Conservation (phyloP, 2,329 filamentous ascomycete species). For the Teratosphaeriaceae sp. region DNA sequence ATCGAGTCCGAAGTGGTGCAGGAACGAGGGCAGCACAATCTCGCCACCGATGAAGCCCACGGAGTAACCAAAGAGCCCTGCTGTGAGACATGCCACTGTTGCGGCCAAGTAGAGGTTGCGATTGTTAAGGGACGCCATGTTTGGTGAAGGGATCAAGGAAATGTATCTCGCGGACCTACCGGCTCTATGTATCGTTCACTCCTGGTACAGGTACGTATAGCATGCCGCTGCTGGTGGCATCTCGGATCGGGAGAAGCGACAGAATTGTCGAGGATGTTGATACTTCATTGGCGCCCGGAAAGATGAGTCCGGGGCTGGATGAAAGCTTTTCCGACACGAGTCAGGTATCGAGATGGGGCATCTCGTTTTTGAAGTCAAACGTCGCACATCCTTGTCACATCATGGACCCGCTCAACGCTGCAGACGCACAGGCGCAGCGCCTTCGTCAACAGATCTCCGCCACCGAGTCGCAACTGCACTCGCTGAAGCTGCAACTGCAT, state of each 20-base stretch:
- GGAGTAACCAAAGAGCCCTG: constrained; percentile 18
- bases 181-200: not conserved
- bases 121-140: not conserved
- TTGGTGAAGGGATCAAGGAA: not conserved
- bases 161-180: not conserved
- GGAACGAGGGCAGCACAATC: constrained; percentile 21
- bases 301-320: too few species aligned
- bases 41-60: constrained; percentile 23
- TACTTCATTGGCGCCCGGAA: too few species aligned
- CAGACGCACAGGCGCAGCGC: not conserved
- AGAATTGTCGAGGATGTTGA: too few species aligned
- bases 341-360: too few species aligned
- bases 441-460: not conserved
- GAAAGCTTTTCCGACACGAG: too few species aligned
- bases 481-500: constrained; percentile 35
- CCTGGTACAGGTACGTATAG: too few species aligned
- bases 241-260: too few species aligned
- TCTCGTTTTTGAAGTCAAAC: too few species aligned
- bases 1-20: constrained; percentile 16
- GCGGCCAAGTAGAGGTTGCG: constrained; percentile 17
- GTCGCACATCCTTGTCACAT: too few species aligned
- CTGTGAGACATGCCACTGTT: constrained; percentile 15
- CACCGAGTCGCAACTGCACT: constrained; percentile 32
- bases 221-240: too few species aligned
- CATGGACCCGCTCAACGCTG: too few species aligned